Evolutionary conservation across 2,329 filamentous ascomycete genomes (phyloP).

Genomic region (Alternaria ventricosa): DNA sequence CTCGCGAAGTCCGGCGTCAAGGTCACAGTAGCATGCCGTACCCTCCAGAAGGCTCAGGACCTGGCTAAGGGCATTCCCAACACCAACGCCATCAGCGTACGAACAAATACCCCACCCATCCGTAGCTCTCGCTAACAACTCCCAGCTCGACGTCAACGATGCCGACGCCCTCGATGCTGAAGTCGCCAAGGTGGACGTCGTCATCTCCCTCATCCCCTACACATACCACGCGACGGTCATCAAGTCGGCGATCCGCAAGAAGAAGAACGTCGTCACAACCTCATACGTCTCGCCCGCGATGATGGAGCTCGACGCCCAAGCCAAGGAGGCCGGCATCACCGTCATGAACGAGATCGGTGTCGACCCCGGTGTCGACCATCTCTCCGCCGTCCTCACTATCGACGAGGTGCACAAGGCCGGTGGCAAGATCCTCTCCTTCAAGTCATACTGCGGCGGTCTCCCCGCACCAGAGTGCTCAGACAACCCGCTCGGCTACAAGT

Average conservation of each 20-base stretch:
- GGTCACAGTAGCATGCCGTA: slow-evolving; percentile 77
- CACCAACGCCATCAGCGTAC: slow-evolving; percentile 68
- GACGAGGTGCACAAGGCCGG: slow-evolving; percentile 84
- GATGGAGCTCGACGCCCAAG: slow-evolving; percentile 81
- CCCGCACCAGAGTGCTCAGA: slow-evolving; percentile 72
- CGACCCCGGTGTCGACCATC: slow-evolving; percentile 75
- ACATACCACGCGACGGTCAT: slow-evolving; percentile 72
- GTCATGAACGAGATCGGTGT: slow-evolving; percentile 83
- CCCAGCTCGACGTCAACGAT: slow-evolving; percentile 80
- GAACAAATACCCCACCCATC: no score
- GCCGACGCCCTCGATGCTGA: slow-evolving; percentile 78
- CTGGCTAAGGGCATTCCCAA: slow-evolving; percentile 74
- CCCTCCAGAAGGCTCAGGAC: slow-evolving; percentile 76
- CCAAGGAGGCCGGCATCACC: slow-evolving; percentile 90
- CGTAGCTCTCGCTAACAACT: no score
- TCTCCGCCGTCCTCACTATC: slow-evolving; percentile 87
- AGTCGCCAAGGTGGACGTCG: slow-evolving; percentile 79
- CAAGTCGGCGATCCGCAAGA: slow-evolving; percentile 88
- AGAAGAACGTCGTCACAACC: slow-evolving; percentile 97
- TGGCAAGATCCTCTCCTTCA: slow-evolving; percentile 83
- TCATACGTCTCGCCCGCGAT: slow-evolving; percentile 93
- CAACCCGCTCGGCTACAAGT: slow-evolving; percentile 94
- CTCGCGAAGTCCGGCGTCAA: slow-evolving; percentile 63
- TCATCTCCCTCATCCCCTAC: slow-evolving; percentile 81
- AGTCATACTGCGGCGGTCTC: slow-evolving; percentile 71